phyloP scores from a whole-genome alignment of 208 protist species.

The Histomonas meleagridis region DNA sequence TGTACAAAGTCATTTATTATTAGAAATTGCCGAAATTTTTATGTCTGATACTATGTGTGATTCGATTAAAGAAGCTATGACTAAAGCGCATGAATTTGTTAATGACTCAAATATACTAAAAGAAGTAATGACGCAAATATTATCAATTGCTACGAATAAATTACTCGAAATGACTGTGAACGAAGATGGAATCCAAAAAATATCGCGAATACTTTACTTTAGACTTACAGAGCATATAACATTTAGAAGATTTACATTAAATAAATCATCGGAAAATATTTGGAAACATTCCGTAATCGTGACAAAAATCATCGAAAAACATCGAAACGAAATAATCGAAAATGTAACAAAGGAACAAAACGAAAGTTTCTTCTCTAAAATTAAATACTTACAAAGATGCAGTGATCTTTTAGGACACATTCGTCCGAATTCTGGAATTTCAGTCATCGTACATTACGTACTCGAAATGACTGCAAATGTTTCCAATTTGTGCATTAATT shows the following conservation, averaged over 20 bases:
- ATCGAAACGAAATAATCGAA: not conserved
- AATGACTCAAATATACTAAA: not conserved
- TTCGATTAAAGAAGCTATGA: not conserved
- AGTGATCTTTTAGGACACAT: not conserved
- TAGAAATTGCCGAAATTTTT: not conserved
- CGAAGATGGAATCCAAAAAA: not conserved
- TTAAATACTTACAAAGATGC: not conserved
- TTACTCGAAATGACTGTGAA: not conserved
- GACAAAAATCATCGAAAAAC: not conserved
- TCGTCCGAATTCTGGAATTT: not conserved
- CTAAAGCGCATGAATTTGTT: not conserved
- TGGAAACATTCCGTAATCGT: not conserved
- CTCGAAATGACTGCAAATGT: not conserved
- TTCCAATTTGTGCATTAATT: not conserved
- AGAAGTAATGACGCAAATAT: not conserved
- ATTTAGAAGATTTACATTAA: not conserved
- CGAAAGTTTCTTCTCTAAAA: not conserved
- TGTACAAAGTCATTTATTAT: not conserved
- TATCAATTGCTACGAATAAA: not conserved
- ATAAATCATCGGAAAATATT: not conserved
- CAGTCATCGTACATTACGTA: not conserved
- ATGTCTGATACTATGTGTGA: not conserved
- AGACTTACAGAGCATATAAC: slow-evolving; percentile 14
- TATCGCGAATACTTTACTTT: not conserved
- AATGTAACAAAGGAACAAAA: not conserved